Evolutionary conservation across 306 rosid genomes (phyloP), one percentile per base, ranked within the genome.

Genomic region (Senna tora): DNA sequence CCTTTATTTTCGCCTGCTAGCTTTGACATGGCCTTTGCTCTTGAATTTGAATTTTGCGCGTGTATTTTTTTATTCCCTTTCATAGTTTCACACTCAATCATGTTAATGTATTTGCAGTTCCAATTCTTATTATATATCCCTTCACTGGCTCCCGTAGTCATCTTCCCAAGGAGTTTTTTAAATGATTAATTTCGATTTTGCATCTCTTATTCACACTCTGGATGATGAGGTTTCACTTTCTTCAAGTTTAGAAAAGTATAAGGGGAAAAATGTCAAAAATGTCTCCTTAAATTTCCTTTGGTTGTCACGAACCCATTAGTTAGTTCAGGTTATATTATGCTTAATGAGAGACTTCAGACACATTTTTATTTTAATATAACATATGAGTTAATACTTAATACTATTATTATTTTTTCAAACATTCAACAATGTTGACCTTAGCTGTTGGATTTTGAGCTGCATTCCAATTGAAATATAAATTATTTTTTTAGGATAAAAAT

Each of bases 11-110:
- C 53, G 53, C 53, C 53, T 47, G 20, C 53, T 4, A n/a, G 19
- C 19, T 47, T 47, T 51, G 73, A 51, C 4, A 36, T 32, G 19
- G 15, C 73, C 33, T 68, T 68, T 49, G 49, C 36, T 33, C 20
- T 50, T 50, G 9, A 11, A 67, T 47, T n/a, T 63, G 39, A 36
- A 1, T 25, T 25, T 22, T 15, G 30, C 25, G 16, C 59, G 16
- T 15, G 11, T 5, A n/a, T 6, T 68, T 32, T 32, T 32, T 43
- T 33, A 19, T 19, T 68, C 20, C 19, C 17, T 36, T 15, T 28
- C 58, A 6, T 30, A 9, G 20, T 11, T 52, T 51, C 62, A 14
- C 50, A 51, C 50, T 6, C 14, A 50, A 51, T 67, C 4, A 52
- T 0, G 11, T 65, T n/a, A 39, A 51, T 0, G 20, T 45, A 41